Evolutionary conservation across 768 basidiomycete genomes (phyloP).

Genomic region (Kwoniella mangroviensis): DNA sequence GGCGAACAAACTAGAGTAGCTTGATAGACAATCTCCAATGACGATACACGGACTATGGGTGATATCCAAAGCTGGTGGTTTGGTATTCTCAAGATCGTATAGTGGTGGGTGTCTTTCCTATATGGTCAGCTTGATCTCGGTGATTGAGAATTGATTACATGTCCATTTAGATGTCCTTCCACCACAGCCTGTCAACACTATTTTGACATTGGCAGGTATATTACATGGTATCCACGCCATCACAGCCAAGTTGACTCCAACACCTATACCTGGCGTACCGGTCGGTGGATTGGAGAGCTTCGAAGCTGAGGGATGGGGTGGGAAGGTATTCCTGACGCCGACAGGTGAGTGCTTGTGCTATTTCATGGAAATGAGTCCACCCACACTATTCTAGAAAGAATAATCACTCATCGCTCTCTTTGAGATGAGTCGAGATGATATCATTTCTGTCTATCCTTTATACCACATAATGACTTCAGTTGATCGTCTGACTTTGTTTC

Average conservation of each 20-base stretch:
- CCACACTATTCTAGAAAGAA: not conserved
- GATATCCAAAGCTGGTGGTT: constrained; percentile 97
- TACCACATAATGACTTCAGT: not conserved
- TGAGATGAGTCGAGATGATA: not conserved
- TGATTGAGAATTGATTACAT: no score
- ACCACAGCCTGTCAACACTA: constrained; percentile 69
- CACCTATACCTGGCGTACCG: constrained; percentile 44
- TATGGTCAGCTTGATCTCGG: no score
- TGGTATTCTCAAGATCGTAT: constrained; percentile 91
- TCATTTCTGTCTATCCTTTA: not conserved
- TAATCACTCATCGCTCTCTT: not conserved
- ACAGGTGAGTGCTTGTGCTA: constrained; percentile 68
- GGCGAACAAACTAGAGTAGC: no score
- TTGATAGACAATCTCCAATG: no score
- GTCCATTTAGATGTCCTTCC: constrained; percentile 98
- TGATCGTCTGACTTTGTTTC: constrained; percentile 6
- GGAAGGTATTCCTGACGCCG: constrained; percentile 83
- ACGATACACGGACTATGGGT: constrained; percentile 62
- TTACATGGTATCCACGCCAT: constrained; percentile 99
- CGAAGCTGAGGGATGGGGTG: constrained; percentile 93
- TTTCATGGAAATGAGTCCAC: no score
- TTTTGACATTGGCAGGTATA: constrained; percentile 90
- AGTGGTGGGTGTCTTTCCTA: constrained; percentile 65
- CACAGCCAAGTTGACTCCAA: constrained; percentile 85
- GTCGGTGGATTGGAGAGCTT: constrained; percentile 71